Conservation (phyloP, 441 rosid species). For the Syzygium syzygioides region DNA sequence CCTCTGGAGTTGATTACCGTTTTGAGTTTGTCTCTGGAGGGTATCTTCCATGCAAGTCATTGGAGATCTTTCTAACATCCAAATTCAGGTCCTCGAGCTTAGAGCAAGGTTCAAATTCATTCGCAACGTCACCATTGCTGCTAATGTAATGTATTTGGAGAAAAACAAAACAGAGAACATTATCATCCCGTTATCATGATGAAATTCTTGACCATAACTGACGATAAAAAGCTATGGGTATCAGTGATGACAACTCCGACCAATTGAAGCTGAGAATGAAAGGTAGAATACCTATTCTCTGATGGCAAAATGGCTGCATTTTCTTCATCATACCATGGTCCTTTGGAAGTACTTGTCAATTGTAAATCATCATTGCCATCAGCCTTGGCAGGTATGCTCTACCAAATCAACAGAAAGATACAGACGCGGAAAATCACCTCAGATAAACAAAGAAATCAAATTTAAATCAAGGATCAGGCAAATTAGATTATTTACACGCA, state of each 20-base stretch:
- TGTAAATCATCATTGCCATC: constrained; percentile 30
- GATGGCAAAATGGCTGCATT: constrained; percentile 26
- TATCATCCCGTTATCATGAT: background rate
- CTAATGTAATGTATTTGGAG: background rate
- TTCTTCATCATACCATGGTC: constrained; percentile 24
- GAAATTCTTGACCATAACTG: background rate
- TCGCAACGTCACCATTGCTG: constrained; percentile 39
- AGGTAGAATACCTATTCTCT: constrained; percentile 39
- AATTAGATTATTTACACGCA: background rate
- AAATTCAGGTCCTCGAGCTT: constrained; percentile 73
- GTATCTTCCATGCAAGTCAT: constrained; percentile 26
- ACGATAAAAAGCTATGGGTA: background rate
- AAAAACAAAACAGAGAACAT: background rate
- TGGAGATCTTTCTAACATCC: constrained; percentile 50
- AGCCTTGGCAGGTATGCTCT: constrained; percentile 31
- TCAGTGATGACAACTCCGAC: background rate
- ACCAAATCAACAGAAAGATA: constrained; percentile 1
- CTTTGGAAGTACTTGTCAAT: constrained; percentile 16
- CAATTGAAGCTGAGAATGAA: background rate
- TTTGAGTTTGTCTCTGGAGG: constrained; percentile 20
- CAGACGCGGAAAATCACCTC: background rate
- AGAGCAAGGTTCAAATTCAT: constrained; percentile 65
- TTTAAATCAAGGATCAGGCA: background rate
- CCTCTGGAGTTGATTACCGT: constrained; percentile 36
- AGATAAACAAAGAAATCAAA: background rate